A percentile compares a stretch with the other conserved stretches of the same genome.
Evolutionary conservation across 495 filamentous ascomycete genomes (phyloP).

Genomic region (Ramalina intermedia): DNA sequence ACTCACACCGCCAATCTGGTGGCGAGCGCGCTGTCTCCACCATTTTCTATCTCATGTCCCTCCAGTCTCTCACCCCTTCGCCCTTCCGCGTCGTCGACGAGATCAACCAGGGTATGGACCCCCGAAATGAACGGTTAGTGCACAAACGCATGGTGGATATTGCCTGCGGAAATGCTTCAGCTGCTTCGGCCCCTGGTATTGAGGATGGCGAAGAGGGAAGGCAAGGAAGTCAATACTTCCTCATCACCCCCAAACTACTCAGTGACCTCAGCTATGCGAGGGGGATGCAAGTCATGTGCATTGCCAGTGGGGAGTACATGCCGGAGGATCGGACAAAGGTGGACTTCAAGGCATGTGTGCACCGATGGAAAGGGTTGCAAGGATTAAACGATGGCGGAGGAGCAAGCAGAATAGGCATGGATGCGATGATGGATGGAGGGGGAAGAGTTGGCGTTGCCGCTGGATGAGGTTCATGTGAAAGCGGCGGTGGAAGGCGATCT

Average conservation of each 20-base stretch:
- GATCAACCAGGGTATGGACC: slow-evolving; percentile 99
- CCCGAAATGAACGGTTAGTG: slow-evolving; percentile 92
- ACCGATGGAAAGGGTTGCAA: slow-evolving; percentile 10
- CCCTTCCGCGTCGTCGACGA: slow-evolving; percentile 99
- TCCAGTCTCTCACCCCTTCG: slow-evolving; percentile 82
- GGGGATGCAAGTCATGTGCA: slow-evolving; percentile 86
- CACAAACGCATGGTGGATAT: slow-evolving; percentile 94
- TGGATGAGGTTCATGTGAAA: neutral
- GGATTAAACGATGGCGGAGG: neutral
- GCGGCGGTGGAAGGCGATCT: too few species aligned
- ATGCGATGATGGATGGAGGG: neutral
- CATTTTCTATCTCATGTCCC: slow-evolving; percentile 98
- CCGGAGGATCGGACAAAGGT: slow-evolving; percentile 26
- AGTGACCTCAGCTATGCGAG: slow-evolving; percentile 70
- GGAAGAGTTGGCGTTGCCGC: neutral
- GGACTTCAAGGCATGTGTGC: slow-evolving; percentile 16
- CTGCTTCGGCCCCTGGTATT: slow-evolving; percentile 10
- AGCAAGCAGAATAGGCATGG: neutral
- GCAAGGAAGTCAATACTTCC: slow-evolving; percentile 57
- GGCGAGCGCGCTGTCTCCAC: slow-evolving; percentile 93
- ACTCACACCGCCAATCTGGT: slow-evolving; percentile 87
- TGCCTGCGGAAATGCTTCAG: slow-evolving; percentile 41
- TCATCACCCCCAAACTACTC: slow-evolving; percentile 96
- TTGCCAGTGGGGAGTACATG: slow-evolving; percentile 87
- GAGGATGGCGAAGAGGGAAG: slow-evolving; percentile 9